phyloP scores from a whole-genome alignment of 768 basidiomycete genomes.

The Podaxis carcinomalis region DNA sequence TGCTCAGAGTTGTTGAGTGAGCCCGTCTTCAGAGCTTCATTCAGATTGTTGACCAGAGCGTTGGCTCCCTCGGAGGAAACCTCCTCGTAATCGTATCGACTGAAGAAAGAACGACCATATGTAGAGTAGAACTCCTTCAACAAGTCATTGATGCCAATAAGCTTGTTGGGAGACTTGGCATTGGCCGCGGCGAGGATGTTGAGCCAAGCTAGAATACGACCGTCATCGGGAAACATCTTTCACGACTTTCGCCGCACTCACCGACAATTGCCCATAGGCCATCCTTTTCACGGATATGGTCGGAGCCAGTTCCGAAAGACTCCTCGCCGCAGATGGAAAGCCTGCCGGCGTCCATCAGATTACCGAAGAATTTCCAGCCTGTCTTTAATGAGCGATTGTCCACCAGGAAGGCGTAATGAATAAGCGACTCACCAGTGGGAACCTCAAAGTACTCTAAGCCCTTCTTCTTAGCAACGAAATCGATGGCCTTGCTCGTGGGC shows the following conservation, averaged over 20 bases:
- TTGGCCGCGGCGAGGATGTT: constrained; percentile 94
- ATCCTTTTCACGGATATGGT: constrained; percentile 99
- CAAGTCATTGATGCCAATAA: constrained; percentile 89
- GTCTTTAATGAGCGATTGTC: constrained; percentile 2
- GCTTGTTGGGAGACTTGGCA: constrained; percentile 64
- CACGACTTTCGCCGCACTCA: constrained; percentile 31
- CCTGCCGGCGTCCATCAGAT: constrained; percentile 97
- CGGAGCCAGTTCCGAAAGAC: constrained; percentile 99
- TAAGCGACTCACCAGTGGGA: constrained; percentile 68
- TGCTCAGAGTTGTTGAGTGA: constrained; percentile 69
- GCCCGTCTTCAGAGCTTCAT: constrained; percentile 60
- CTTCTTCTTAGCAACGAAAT: constrained; percentile 92
- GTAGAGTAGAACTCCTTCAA: constrained; percentile 81
- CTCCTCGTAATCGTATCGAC: constrained; percentile 98
- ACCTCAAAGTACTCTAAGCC: constrained; percentile 93
- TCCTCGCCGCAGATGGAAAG: constrained; percentile 99
- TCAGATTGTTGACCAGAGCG: constrained; percentile 75
- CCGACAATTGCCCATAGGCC: constrained; percentile 97
- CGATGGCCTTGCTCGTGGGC: constrained; percentile 97
- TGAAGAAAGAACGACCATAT: constrained; percentile 98
- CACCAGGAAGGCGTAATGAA: background rate
- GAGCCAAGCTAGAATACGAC: constrained; percentile 71
- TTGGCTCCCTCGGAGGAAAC: constrained; percentile 89
- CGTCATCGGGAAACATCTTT: background rate
- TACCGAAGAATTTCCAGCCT: constrained; percentile 99